Percentiles rank a stretch among this genome's conserved stretches.
These are phyloP conservation scores for Salix caprea DNA, from an alignment of 345 rosid species.

Conservation along the genomic window DNA sequence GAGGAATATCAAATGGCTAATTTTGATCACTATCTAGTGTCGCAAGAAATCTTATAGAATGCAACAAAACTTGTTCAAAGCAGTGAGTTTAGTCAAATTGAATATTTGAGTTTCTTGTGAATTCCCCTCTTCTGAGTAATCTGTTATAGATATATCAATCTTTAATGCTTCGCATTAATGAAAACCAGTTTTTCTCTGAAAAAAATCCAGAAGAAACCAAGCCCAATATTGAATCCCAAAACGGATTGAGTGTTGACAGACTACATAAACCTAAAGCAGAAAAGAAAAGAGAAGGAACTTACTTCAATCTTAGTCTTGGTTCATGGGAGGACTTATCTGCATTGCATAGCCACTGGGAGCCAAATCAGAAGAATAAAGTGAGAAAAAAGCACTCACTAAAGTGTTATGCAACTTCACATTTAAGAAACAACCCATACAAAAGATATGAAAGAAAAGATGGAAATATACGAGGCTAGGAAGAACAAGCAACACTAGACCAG, in stretches of 20 bases:
- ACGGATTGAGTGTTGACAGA: not conserved
- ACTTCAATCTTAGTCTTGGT: conserved; percentile 83
- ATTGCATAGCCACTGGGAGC: conserved; percentile 87
- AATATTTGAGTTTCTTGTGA: too few relatives aligned
- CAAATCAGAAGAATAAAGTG: not conserved
- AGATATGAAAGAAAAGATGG: not conserved
- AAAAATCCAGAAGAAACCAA: not conserved
- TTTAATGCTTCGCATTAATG: not conserved
- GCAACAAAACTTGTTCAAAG: not conserved
- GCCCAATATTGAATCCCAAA: not conserved
- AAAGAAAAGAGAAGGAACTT: conserved; percentile 25
- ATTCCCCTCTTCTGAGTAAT: not conserved
- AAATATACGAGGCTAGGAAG: not conserved
- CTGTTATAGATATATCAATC: not conserved
- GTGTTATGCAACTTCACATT: not conserved
- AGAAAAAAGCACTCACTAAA: not conserved
- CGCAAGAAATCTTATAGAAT: not conserved
- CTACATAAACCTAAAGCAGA: not conserved
- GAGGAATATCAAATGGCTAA: not conserved
- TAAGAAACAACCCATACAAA: not conserved
- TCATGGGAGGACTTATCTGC: conserved; percentile 95
- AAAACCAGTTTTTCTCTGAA: not conserved
- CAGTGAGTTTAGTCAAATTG: not conserved
- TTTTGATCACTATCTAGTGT: not conserved
- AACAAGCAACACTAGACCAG: not conserved